phyloP scores from a whole-genome alignment of 2,329 filamentous ascomycete species.

The Venturia asperata region DNA sequence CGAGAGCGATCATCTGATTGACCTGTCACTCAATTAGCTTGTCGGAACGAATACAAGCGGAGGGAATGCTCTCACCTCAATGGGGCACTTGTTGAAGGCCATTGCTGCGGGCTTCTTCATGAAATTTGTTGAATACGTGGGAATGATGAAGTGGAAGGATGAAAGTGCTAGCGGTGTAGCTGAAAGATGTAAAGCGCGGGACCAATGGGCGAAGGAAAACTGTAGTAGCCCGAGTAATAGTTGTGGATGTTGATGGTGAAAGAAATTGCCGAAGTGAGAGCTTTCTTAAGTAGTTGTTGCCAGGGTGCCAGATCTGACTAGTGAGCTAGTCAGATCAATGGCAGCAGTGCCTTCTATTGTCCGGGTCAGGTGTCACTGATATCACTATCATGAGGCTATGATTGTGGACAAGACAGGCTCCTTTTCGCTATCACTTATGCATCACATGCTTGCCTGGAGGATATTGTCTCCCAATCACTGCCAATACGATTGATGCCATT shows the following conservation, averaged over 20 bases:
- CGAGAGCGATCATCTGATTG: constrained; percentile 34
- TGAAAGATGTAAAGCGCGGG: neutral
- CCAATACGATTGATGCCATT: neutral
- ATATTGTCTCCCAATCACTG: neutral
- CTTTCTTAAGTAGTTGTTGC: neutral
- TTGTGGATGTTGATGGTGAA: neutral
- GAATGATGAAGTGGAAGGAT: neutral
- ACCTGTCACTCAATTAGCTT: constrained; percentile 27
- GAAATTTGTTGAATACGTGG: neutral
- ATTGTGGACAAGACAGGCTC: neutral
- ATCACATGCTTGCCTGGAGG: neutral
- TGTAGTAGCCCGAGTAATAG: neutral
- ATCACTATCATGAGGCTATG: neutral
- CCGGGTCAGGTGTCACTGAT: neutral
- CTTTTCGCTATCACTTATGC: neutral
- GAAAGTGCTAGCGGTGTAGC: neutral
- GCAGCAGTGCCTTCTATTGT: constrained; percentile 7
- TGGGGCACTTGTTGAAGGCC: constrained; percentile 30
- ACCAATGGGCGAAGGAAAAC: neutral
- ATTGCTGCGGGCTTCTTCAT: constrained; percentile 13
- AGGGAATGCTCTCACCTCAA: constrained; percentile 26
- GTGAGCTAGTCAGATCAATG: constrained; percentile 7
- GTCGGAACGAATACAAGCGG: neutral
- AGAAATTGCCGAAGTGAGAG: neutral
- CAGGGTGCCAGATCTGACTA: neutral